A percentile compares a stretch with the other conserved stretches of the same genome.
Evolutionary conservation across 345 rosid species (phyloP).

Genomic region (Rhodamnia rubescens): DNA sequence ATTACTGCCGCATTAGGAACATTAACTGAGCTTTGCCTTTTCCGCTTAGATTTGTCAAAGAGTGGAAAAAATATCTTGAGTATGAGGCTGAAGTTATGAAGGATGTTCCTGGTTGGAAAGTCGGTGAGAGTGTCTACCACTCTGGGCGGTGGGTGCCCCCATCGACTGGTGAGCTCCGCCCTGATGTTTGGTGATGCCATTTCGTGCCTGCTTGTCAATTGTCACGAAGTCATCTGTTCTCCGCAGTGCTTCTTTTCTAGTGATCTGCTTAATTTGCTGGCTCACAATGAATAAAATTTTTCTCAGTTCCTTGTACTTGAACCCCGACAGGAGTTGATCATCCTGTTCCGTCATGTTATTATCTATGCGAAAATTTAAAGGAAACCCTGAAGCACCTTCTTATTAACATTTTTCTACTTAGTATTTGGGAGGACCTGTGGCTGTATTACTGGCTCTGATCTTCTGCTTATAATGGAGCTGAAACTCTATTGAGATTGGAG

Average conservation of each 20-base stretch:
- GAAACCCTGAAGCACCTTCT: background rate
- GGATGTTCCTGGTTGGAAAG: constrained; percentile 99
- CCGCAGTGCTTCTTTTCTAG: background rate
- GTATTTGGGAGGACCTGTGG: background rate
- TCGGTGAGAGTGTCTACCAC: constrained; percentile 88
- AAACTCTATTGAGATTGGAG: background rate
- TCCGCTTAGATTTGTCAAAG: constrained; percentile 63
- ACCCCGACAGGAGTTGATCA: too few relatives aligned
- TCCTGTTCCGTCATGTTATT: too few relatives aligned
- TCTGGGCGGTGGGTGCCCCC: constrained; percentile 99
- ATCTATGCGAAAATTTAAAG: background rate
- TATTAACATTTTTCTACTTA: background rate
- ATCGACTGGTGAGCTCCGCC: constrained; percentile 96
- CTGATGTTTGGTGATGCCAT: constrained; percentile 76
- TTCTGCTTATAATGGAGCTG: background rate
- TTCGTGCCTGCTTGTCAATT: background rate
- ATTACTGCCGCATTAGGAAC: background rate
- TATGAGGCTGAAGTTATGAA: constrained; percentile 99
- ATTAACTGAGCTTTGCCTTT: background rate
- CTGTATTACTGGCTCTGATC: background rate
- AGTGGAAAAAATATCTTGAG: constrained; percentile 94
- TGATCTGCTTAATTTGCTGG: background rate
- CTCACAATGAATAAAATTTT: background rate
- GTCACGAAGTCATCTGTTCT: background rate
- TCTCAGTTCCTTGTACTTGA: background rate